A percentile compares a stretch with the other conserved stretches of the same genome.
These are phyloP conservation scores for Coemansia guatemalensis DNA, from an alignment of 192 early-diverging fungal species.

Conservation along the genomic window DNA sequence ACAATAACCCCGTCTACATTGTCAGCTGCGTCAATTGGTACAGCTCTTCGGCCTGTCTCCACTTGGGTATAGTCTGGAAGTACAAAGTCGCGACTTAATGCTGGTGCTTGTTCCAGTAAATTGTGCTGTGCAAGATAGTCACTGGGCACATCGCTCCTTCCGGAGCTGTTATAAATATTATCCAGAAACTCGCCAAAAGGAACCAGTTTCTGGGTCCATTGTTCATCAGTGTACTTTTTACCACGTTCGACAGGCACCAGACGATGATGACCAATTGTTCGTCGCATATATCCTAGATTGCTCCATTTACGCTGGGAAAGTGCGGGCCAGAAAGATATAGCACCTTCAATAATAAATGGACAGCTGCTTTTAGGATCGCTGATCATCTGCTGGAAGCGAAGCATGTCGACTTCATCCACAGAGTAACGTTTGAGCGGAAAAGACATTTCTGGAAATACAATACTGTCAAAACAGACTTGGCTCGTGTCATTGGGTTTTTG, in stretches of 20 bases:
- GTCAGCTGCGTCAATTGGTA: not conserved
- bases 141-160: not conserved
- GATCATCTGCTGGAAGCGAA: slow-evolving; percentile 20
- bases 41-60: slow-evolving; percentile 28
- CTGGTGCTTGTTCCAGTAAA: slow-evolving; percentile 73
- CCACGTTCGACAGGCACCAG: slow-evolving; percentile 85
- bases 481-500: not conserved
- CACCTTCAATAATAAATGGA: slow-evolving; percentile 34
- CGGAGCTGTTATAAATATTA: slow-evolving; percentile 11
- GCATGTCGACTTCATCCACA: slow-evolving; percentile 12
- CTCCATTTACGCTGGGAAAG: slow-evolving; percentile 57
- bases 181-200: slow-evolving; percentile 70
- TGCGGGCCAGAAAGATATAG: slow-evolving; percentile 40
- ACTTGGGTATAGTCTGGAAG: slow-evolving; percentile 80
- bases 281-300: slow-evolving; percentile 59
- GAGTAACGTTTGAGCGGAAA: slow-evolving; percentile 9
- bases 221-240: slow-evolving; percentile 68
- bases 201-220: slow-evolving; percentile 76
- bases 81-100: slow-evolving; percentile 63
- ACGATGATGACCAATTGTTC: slow-evolving; percentile 62
- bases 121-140: slow-evolving; percentile 89
- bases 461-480: not conserved
- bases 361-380: not conserved
- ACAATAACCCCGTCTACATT: slow-evolving; percentile 37
- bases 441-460: not conserved